Base-by-base conservation (phyloP, 1,284 basidiomycete genomes). In the Cerioporus squamosus region DNA sequence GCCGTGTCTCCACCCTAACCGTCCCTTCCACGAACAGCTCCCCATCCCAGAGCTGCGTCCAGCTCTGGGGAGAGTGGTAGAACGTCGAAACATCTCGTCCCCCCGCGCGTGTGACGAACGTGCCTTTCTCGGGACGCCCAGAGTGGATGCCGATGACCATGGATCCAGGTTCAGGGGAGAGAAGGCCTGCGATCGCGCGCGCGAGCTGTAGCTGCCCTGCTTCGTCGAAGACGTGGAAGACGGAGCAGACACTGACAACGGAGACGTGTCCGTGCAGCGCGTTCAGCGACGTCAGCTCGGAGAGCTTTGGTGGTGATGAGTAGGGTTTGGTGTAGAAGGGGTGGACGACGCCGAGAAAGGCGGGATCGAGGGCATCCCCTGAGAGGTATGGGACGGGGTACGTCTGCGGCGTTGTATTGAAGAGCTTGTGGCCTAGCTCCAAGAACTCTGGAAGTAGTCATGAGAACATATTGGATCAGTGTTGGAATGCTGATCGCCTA, bases 211-310 rank as follows among this genome's bases (percentile, higher is more conserved):
- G 44, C 65, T 83, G 81, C 22, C 70, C 52, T 18, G 72, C 74
- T 61, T 81, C 74, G 44, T n/a, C 20, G 68, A 83, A 83, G 15
- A 82, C 71, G 61, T 82, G 81, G 65, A 83, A 82, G 63, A 82
- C 75, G 1, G 75, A 68, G 10, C 77, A 77, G 7, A 76, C 71
- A 61, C 79, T 76, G 42, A 82, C 78, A 6, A 73, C 77, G 10
- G 78, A 76, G 36, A 79, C 64, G 58, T 76, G 74, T 7, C 78
- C 76, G 45, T 73, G 75, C 5, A 82, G 73, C 5, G 74, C 74
- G n/a, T 68, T 79, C 24, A 82, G 70, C 12, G 71, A 72, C 3
- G 64, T 74, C 17, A 81, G 60, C 8, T 61, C 53, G 22, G 62
- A 57, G 15, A 80, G 69, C 33, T 67, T 62, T 9, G 77, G 77